These are phyloP conservation scores for Fusarium sacchari DNA, from an alignment of 2,329 filamentous ascomycete genomes.

Conservation along the genomic window DNA sequence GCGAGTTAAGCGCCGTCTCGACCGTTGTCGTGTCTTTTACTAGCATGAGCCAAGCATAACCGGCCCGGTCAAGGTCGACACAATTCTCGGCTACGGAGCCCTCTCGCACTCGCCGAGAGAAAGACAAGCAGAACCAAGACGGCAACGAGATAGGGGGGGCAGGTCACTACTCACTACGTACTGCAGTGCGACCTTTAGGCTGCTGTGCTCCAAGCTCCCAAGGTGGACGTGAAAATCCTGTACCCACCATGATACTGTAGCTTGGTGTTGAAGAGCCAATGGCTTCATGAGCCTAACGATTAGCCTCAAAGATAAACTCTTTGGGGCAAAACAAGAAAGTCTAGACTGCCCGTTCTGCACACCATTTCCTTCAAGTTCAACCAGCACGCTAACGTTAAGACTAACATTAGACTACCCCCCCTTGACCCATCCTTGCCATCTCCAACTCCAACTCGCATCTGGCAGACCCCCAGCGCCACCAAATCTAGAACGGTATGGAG, in stretches of 20 bases:
- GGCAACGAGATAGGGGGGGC: constrained; percentile 30
- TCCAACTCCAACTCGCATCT: constrained; percentile 9
- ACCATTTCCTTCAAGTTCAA: constrained; percentile 18
- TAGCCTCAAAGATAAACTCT: constrained; percentile 30
- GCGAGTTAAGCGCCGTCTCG: constrained; percentile 22
- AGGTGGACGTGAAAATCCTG: constrained; percentile 24
- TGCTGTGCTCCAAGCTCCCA: neutral
- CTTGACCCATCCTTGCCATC: constrained; percentile 15
- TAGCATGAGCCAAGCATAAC: constrained; percentile 20
- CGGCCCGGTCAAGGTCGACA: constrained; percentile 14
- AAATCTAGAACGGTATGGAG: constrained; percentile 31
- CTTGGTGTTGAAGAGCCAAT: constrained; percentile 9
- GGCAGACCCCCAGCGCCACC: constrained; percentile 17
- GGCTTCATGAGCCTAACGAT: neutral
- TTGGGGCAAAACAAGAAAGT: constrained; percentile 16
- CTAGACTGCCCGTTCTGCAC: constrained; percentile 34
- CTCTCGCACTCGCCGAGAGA: constrained; percentile 30
- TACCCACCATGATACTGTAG: constrained; percentile 28
- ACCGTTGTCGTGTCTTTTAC: constrained; percentile 2
- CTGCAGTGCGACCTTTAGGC: neutral
- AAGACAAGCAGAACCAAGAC: constrained; percentile 12
- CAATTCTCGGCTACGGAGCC: constrained; percentile 6
- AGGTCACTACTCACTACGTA: too few species aligned
- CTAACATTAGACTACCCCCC: neutral
- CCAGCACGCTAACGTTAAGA: neutral